Base-by-base conservation (phyloP, 305 asterid genomes). In the Fraxinus greggii region DNA sequence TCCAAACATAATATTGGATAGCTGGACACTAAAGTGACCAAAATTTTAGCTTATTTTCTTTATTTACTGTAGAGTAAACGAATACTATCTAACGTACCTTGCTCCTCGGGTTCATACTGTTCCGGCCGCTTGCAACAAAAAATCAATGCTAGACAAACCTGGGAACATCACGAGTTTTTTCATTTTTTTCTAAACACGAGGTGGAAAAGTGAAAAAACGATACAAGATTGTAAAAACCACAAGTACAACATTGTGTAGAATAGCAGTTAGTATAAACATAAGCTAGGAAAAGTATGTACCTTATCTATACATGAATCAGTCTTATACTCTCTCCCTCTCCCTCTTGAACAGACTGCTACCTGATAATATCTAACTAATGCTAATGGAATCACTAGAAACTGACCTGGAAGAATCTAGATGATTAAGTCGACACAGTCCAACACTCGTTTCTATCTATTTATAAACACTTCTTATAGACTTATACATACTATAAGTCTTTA, bases 321-420 rank as follows among this genome's bases (percentile, higher is more conserved):
- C 17, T 72, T 26, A 83, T 79, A 72, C 76, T 31, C 15, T 74
- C 51, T 28, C 83, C 74, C 23, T 51, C 56, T 42, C 10, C 72
- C 65, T 38, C 32, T 48, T 63, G 32, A 63, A 24, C 32, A 63
- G 72, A 15, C 35, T 45, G 36, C n/a, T 79, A n/a, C 17, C 23
- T 26, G 74, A 21, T 17, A 19, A 24, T 48, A 56, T 67, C 61
- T 67, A 67, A 4, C 31, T 75, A 72, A 19, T 59, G 24, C 33
- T 12, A 29, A 83, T 80, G 56, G 90, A 79, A 72, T 82, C 86
- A 13, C 81, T 72, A 5, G 85, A 61, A 76, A 87, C 79, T 12
- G 92, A 79, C 80, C 87, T 89, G 32, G 85, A 56, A 12, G 69
- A 76, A 12, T 87, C 90, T 32, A 89, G 80, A 81, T 87, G 88